Percentiles rank a stretch among this genome's conserved stretches.
Evolutionary conservation across 129 eudicot species (phyloP).

Genomic region (Flaveria brownii): DNA sequence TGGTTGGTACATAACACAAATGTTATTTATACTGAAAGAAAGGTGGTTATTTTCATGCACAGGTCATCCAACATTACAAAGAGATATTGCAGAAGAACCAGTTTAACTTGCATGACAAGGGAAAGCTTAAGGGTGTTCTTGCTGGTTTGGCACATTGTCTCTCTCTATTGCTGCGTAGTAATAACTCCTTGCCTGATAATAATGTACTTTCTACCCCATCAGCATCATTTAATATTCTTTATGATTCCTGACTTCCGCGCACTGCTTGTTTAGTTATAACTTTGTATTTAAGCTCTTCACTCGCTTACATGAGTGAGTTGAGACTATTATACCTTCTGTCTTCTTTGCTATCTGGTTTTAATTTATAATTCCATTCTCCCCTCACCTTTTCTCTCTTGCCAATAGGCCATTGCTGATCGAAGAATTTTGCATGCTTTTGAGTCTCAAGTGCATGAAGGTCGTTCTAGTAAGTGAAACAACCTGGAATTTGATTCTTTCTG

Average conservation of each 20-base stretch:
- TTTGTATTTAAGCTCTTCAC: neutral
- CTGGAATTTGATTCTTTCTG: slow-evolving; percentile 3
- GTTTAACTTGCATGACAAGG: slow-evolving; percentile 70
- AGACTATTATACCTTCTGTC: neutral
- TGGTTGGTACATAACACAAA: slow-evolving; percentile 4
- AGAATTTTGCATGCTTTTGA: slow-evolving; percentile 71
- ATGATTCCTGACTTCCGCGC: neutral
- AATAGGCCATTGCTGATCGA: slow-evolving; percentile 37
- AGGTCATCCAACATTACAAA: slow-evolving; percentile 83
- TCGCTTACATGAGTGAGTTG: neutral
- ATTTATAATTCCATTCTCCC: neutral
- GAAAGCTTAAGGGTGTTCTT: slow-evolving; percentile 74
- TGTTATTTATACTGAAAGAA: slow-evolving; percentile 12
- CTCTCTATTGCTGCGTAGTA: slow-evolving; percentile 60
- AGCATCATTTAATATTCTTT: neutral
- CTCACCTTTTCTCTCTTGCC: slow-evolving; percentile 14
- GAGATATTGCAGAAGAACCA: slow-evolving; percentile 76
- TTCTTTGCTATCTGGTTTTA: neutral
- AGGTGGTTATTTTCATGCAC: slow-evolving; percentile 26
- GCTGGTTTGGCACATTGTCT: slow-evolving; percentile 77
- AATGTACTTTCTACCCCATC: slow-evolving; percentile 44
- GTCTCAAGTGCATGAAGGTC: slow-evolving; percentile 51
- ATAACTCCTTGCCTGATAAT: slow-evolving; percentile 39
- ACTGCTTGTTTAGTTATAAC: slow-evolving; percentile 16
- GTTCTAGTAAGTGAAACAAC: slow-evolving; percentile 53